Evolutionary conservation across 148 eudicot species (phyloP), one percentile per base, ranked within the genome.

Genomic region (Vaccinium myrtillus): DNA sequence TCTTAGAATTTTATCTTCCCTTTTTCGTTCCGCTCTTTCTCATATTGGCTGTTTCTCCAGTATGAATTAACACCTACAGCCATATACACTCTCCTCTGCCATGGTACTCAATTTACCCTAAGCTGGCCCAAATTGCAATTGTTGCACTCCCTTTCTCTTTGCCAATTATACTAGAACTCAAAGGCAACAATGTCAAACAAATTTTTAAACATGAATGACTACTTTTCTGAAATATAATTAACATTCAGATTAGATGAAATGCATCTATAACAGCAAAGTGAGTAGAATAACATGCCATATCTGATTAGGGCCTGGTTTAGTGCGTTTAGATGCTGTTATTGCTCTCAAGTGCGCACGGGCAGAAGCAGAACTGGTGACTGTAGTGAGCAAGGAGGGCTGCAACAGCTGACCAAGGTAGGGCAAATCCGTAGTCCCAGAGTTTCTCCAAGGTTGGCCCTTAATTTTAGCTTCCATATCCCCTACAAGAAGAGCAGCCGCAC

Each of bases 401-500:
- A 97, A 85, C 56, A 97, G 89, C 89, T 97, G 98, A 93, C 95
- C 98, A 76, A 97, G 95, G 85, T 91, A 97, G 84, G 98, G 98
- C 98, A 97, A 94, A 63, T 97, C 98, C 75, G 94, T 91, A 78
- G 95, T 94, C 81, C 99, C 99, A 86, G 90, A 95, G 81, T 89
- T 87, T 82, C 83, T 93, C 99, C 96, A 94, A 76, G 92, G 89
- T 87, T 93, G 92, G 81, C 98, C 96, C 81, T 91, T 94, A 70
- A 87, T 88, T 89, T 87, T 95, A 79, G 94, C 89, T 89, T 97
- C 98, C 94, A 91, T 86, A 87, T 97, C 98, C 48, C 98, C 91
- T 21, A 97, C 91, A 86, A 97, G 96, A 75, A 97, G 94, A 79
- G 99, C 95, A 43, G 98, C 98, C 30, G 98, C 99, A 84, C 99